A percentile compares a stretch with the other conserved stretches of the same genome.
phyloP scores from a whole-genome alignment of 2,329 filamentous ascomycete species.

The Beauveria scarabaeidicola region DNA sequence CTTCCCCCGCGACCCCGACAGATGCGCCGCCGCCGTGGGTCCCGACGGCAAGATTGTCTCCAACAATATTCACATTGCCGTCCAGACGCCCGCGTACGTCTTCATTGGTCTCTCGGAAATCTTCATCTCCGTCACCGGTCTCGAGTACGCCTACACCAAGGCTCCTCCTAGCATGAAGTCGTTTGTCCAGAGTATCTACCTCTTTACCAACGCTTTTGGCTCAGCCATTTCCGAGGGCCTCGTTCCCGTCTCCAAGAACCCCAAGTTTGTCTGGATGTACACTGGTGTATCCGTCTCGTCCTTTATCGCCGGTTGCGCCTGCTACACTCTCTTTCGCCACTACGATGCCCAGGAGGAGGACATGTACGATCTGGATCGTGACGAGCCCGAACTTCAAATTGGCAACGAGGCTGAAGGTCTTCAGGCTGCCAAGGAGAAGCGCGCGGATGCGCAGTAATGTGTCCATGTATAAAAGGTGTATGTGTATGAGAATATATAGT shows the following conservation, averaged over 20 bases:
- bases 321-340: constrained; percentile 37
- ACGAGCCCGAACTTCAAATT: constrained; percentile 20
- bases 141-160: constrained; percentile 68
- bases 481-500: neutral
- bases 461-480: neutral
- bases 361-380: constrained; percentile 31
- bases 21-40: constrained; percentile 25
- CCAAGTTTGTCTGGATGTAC: constrained; percentile 60
- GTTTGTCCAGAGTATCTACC: constrained; percentile 49
- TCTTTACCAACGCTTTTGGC: constrained; percentile 51
- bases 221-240: constrained; percentile 54
- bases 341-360: constrained; percentile 30
- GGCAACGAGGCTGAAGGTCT: constrained; percentile 3
- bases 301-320: constrained; percentile 39
- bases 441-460: neutral
- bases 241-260: constrained; percentile 51
- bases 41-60: constrained; percentile 25
- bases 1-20: constrained; percentile 23
- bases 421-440: constrained; percentile 5
- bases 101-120: constrained; percentile 53
- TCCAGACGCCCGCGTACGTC: constrained; percentile 46
- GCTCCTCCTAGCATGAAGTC: constrained; percentile 61
- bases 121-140: constrained; percentile 57
- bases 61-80: constrained; percentile 44
- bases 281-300: constrained; percentile 44